Evolutionary conservation across 148 eudicot species (phyloP).

Genomic region (Rhododendron ovatum): DNA sequence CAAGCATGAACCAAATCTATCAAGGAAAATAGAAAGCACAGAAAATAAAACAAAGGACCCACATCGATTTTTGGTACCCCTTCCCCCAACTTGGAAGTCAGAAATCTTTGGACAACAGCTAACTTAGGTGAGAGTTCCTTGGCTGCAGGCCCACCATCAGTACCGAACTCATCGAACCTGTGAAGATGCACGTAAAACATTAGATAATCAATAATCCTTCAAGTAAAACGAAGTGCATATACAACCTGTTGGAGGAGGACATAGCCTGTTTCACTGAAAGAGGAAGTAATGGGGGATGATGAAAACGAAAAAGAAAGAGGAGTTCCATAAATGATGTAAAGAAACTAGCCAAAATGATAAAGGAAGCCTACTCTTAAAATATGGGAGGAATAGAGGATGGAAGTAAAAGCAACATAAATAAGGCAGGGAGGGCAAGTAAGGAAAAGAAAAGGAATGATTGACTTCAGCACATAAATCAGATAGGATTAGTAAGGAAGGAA

Average conservation of each 20-base stretch:
- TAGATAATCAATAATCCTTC: background rate
- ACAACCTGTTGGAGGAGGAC: background rate
- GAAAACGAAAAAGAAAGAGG: background rate
- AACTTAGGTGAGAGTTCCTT: conserved; percentile 55
- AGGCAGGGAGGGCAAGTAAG: background rate
- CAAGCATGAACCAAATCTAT: background rate
- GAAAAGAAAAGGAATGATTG: background rate
- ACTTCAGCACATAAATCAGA: background rate
- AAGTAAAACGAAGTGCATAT: background rate
- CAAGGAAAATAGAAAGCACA: background rate
- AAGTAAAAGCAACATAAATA: background rate
- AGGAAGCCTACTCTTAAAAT: background rate
- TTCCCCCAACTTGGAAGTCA: conserved; percentile 40
- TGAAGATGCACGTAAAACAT: background rate
- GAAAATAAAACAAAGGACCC: conserved; percentile 5
- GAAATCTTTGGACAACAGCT: conserved; percentile 26
- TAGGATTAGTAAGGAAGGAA: background rate
- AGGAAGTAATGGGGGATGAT: background rate
- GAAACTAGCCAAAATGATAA: background rate
- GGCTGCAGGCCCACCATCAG: conserved; percentile 77
- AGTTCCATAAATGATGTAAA: background rate
- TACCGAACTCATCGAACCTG: conserved; percentile 80
- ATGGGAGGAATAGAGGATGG: background rate
- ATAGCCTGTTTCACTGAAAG: background rate
- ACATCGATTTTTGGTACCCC: conserved; percentile 49